Percentiles rank a stretch among this genome's conserved stretches.
Evolutionary conservation across 129 eudicot genomes (phyloP).

Genomic region (Arctium lappa): DNA sequence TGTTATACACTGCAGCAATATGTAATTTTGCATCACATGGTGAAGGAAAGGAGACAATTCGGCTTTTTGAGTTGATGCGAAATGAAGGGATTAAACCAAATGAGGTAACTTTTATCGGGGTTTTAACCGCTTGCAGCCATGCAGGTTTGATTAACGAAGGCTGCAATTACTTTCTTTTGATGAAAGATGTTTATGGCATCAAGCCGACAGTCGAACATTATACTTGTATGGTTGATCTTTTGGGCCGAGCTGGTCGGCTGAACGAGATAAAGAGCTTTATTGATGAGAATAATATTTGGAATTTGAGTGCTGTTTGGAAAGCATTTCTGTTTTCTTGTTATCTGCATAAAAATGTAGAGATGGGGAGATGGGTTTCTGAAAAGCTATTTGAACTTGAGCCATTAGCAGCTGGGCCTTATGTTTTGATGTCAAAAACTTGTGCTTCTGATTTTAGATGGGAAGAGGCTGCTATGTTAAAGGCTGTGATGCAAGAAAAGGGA

Average conservation of each 20-base stretch:
- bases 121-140: constrained; percentile 70
- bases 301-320: constrained; percentile 64
- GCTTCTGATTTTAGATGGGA: constrained; percentile 62
- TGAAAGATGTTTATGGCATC: constrained; percentile 61
- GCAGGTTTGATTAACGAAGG: constrained; percentile 75
- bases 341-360: constrained; percentile 59
- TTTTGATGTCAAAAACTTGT: constrained; percentile 56
- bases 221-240: constrained; percentile 82
- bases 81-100: constrained; percentile 58
- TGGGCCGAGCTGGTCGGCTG: constrained; percentile 69
- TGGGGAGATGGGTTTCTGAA: constrained; percentile 55
- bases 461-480: constrained; percentile 57
- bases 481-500: constrained; percentile 59
- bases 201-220: constrained; percentile 57
- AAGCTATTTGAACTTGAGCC: constrained; percentile 64
- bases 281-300: constrained; percentile 42
- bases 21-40: constrained; percentile 70
- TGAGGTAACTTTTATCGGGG: constrained; percentile 59
- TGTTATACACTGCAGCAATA: constrained; percentile 67
- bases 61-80: constrained; percentile 54
- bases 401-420: constrained; percentile 37
- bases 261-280: constrained; percentile 57
- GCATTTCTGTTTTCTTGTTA: constrained; percentile 61
- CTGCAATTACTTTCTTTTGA: constrained; percentile 47
- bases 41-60: constrained; percentile 53